Conservation (phyloP, 2,329 filamentous ascomycete species). For the Phoma sp. region DNA sequence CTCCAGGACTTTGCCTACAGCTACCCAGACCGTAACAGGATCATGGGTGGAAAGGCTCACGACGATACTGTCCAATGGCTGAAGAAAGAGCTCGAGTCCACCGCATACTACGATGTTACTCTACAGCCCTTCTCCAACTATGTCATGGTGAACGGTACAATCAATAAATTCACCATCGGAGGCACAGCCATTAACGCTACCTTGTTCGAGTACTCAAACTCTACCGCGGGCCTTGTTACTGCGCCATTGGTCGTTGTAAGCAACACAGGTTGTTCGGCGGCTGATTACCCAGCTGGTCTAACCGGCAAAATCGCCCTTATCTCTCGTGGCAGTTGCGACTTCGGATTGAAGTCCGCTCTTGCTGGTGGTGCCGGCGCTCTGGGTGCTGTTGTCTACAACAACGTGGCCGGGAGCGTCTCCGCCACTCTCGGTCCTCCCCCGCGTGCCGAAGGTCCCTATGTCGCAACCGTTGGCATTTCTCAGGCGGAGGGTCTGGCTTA, state of each 20-base stretch:
- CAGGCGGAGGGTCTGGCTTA: conserved; percentile 65
- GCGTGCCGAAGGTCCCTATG: conserved; percentile 61
- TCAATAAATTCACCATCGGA: conserved; percentile 30
- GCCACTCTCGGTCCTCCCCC: conserved; percentile 73
- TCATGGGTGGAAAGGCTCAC: conserved; percentile 49
- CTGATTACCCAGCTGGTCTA: conserved; percentile 68
- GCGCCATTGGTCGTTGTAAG: conserved; percentile 35
- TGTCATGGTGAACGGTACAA: conserved; percentile 31
- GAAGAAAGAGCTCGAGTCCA: conserved; percentile 38
- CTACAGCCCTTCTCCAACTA: conserved; percentile 38
- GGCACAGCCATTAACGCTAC: conserved; percentile 19
- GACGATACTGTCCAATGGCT: conserved; percentile 51
- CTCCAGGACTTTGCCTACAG: conserved; percentile 51
- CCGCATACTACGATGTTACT: conserved; percentile 49
- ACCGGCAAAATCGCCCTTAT: conserved; percentile 74
- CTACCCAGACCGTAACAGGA: conserved; percentile 46
- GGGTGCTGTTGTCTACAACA: conserved; percentile 79
- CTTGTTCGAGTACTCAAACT: conserved; percentile 37
- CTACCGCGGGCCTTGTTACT: conserved; percentile 31
- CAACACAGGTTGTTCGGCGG: conserved; percentile 44
- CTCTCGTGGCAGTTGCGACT: conserved; percentile 72
- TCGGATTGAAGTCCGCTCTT: conserved; percentile 72
- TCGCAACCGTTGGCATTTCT: conserved; percentile 73
- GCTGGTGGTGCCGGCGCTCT: conserved; percentile 74
- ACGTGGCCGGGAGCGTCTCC: conserved; percentile 61